Evolutionary conservation across 352 stramenopile species (phyloP), one percentile per base, ranked within the genome.

Genomic region (Phytopythium helicoides): DNA sequence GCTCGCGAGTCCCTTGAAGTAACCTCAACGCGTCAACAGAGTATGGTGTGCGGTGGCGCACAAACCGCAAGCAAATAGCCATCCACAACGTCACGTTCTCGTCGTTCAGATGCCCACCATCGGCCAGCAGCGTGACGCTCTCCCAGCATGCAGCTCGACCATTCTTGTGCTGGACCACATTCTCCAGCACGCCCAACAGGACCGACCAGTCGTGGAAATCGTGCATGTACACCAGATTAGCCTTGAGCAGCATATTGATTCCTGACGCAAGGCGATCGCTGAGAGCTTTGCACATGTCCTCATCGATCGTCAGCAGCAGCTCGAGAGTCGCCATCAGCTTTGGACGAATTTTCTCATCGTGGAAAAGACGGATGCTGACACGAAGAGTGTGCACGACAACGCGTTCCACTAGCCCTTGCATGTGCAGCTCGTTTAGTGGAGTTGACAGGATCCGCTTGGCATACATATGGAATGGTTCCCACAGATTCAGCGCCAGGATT

Each of bases 181-280:
- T 81, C 42, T 88, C 71, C 16, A 95, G 48, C 26, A 95, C 85
- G 18, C 78, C 75, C 48, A 93, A 52, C 15, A 91, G 58, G 14
- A 89, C 68, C n/a, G 76, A 45, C 81, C 83, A 90, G 49, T 94
- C 82, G 62, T 84, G 68, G 46, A 90, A 91, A 28, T 89, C 67
- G 56, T 92, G 77, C 82, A 95, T 91, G 71, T 95, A 95, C 58
- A 93, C 82, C 15, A 91, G 62, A 34, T 95, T 95, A 1, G 85
- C 85, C 66, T 93, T 93, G 18, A 95, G 58, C 22, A 93, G 57
- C 71, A 93, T 86, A 34, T 88, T 89, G 44, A 95, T 83, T 2
- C 85, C 85, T 0, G 81, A 86, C 3, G 85, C 81, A 6, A 95
- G 54, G 12, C 85, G 78, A 38, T 95, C 82, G 34, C 82, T 88